Evolutionary conservation across 129 eudicot species (phyloP).

Genomic region (Daucus carota): DNA sequence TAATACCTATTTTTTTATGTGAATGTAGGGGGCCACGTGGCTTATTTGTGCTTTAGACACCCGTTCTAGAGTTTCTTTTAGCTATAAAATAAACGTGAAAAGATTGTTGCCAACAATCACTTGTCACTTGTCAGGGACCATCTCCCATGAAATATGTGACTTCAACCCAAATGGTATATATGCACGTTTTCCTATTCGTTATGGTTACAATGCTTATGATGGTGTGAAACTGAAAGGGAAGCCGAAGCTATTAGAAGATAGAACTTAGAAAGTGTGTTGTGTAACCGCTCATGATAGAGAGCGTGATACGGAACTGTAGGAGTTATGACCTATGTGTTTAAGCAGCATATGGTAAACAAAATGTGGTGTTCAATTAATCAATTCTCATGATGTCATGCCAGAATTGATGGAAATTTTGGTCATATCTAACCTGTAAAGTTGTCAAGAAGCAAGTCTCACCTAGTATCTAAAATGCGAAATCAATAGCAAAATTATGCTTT

Average conservation of each 20-base stretch:
- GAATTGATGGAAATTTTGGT: neutral
- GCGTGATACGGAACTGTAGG: neutral
- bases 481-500: neutral
- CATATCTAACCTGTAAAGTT: conserved; percentile 7
- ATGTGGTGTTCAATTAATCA: no score
- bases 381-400: neutral
- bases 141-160: no score
- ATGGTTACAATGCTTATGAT: neutral
- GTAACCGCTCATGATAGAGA: neutral
- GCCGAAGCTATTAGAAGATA: no score
- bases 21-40: no score
- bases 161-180: no score
- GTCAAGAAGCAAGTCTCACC: neutral
- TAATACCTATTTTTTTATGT: no score
- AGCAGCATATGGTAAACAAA: neutral
- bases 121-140: no score
- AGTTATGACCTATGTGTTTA: neutral
- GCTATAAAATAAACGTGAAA: no score
- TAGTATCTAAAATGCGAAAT: neutral
- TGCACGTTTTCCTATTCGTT: neutral
- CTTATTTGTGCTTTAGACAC: no score
- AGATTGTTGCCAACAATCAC: no score
- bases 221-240: neutral
- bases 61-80: no score
- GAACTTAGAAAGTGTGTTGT: neutral